Evolutionary conservation across 495 filamentous ascomycete genomes (phyloP).

Genomic region (Xylaria longipes): DNA sequence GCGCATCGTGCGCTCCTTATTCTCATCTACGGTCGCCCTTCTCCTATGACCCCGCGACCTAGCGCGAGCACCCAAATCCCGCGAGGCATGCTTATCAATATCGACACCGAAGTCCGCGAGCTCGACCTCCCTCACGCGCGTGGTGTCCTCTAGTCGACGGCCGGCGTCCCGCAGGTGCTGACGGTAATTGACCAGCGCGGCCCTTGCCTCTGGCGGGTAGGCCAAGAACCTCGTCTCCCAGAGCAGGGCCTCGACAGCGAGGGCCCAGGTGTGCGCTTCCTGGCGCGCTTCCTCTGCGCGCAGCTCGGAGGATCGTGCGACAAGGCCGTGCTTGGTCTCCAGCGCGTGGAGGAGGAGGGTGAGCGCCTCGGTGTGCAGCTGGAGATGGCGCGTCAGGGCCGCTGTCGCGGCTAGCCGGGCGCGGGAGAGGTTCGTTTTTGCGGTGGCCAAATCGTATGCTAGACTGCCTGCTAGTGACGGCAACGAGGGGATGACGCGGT

Average conservation of each 20-base stretch:
- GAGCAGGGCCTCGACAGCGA: slow-evolving; percentile 43
- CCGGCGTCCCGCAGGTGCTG: slow-evolving; percentile 59
- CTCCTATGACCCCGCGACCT: slow-evolving; percentile 20
- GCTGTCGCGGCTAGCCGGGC: slow-evolving; percentile 44
- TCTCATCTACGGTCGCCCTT: slow-evolving; percentile 26
- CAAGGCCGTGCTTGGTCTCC: slow-evolving; percentile 66
- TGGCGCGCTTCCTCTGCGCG: slow-evolving; percentile 61
- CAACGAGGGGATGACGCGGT: slow-evolving; percentile 54
- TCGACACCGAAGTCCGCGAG: slow-evolving; percentile 62
- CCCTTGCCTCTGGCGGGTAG: slow-evolving; percentile 63
- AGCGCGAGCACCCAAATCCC: neutral
- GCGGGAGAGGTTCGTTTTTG: slow-evolving; percentile 38
- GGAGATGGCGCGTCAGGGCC: slow-evolving; percentile 38
- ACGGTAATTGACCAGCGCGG: slow-evolving; percentile 64
- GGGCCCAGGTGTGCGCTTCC: slow-evolving; percentile 56
- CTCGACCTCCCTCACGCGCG: slow-evolving; percentile 52
- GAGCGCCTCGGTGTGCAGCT: slow-evolving; percentile 39
- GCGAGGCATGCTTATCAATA: slow-evolving; percentile 27
- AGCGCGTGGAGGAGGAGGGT: slow-evolving; percentile 45
- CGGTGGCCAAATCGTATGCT: slow-evolving; percentile 24
- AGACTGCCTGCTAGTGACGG: slow-evolving; percentile 38
- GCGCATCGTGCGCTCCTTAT: slow-evolving; percentile 55
- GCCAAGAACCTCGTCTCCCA: slow-evolving; percentile 44
- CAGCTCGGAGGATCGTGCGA: slow-evolving; percentile 67
- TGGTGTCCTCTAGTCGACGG: slow-evolving; percentile 54